Evolutionary conservation across 1,284 basidiomycete genomes (phyloP), one percentile per base, ranked within the genome.

Genomic region (Schizophyllum amplum): DNA sequence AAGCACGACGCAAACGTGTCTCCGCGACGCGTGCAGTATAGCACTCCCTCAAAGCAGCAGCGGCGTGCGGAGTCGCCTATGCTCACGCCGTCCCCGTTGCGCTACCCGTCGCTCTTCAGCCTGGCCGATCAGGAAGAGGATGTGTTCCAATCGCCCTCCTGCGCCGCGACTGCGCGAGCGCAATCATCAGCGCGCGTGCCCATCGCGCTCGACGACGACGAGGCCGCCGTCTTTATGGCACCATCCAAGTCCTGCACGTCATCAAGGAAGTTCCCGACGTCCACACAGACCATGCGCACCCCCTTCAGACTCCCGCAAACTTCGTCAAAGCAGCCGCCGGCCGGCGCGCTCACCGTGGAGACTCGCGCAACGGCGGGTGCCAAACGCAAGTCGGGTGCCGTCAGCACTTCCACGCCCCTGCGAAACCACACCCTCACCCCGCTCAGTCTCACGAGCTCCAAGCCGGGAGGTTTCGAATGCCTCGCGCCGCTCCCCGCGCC

Each of bases 401-500:
- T 52, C 47, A 52, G 62, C 58, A 63, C 17, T 64, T 61, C 57
- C 66, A 58, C 53, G 15, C 24, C 55, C n/a, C 27, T 53, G 15
- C 72, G 68, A 15, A 67, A 71, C 4, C 71, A 70, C 55, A 61
- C 58, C 22, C 46, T 60, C 25, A 56, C 58, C 69, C 72, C 42
- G 78, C 79, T 22, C 80, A 80, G 4, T 69, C 80, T 33, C 72
- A 73, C 42, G 70, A 73, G n/a, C 72, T 75, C 42, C 70, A 64
- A 26, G 67, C 63, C 65, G 46, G 60, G 72, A 50, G 69, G 70
- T 11, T 83, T 87, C 60, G 81, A 86, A 65, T 77, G 82, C 22
- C 78, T 89, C 22, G 85, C 80, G 13, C 85, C 86, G 20, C 75
- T 88, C 0, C 66, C 83, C 5, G 78, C 83, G 0, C 83, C 79